These are phyloP conservation scores for Penicillium sp. DNA, from an alignment of 2,329 filamentous ascomycete species.

Conservation along the genomic window DNA sequence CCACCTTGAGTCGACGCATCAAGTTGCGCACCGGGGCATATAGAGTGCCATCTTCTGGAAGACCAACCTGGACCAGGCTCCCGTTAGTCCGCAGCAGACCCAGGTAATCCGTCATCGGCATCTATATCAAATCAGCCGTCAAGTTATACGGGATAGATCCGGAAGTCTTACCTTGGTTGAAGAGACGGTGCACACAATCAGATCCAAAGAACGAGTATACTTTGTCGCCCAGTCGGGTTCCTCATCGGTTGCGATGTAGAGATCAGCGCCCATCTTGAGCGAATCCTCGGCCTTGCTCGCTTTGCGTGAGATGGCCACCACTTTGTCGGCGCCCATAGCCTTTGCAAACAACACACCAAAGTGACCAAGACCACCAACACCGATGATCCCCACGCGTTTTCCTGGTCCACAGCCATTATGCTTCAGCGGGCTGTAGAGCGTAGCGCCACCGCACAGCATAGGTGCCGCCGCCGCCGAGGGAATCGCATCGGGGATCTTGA, in stretches of 20 bases:
- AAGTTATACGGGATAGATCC: neutral
- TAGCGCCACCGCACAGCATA: slow-evolving; percentile 74
- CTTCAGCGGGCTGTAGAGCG: slow-evolving; percentile 63
- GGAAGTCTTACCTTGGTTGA: slow-evolving; percentile 41
- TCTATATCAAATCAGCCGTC: slow-evolving; percentile 28
- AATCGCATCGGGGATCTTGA: slow-evolving; percentile 53
- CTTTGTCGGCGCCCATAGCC: slow-evolving; percentile 62
- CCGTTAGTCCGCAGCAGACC: slow-evolving; percentile 54
- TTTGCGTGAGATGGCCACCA: slow-evolving; percentile 53
- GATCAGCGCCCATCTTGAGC: slow-evolving; percentile 50
- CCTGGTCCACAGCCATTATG: slow-evolving; percentile 64
- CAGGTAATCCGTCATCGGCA: slow-evolving; percentile 60
- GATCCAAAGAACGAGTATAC: slow-evolving; percentile 47
- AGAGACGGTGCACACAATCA: slow-evolving; percentile 54
- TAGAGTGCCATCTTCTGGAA: slow-evolving; percentile 54
- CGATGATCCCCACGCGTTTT: slow-evolving; percentile 65
- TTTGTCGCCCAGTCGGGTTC: slow-evolving; percentile 50
- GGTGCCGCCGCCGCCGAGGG: slow-evolving; percentile 54
- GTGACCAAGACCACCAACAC: slow-evolving; percentile 68
- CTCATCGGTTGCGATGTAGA: slow-evolving; percentile 53
- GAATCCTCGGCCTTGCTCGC: slow-evolving; percentile 49
- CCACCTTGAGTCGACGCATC: slow-evolving; percentile 50
- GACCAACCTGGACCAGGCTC: slow-evolving; percentile 59
- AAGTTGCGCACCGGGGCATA: slow-evolving; percentile 52
- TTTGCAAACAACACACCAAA: slow-evolving; percentile 66